Conservation (phyloP, 345 rosid genomes). For the Corchorus olitorius region DNA sequence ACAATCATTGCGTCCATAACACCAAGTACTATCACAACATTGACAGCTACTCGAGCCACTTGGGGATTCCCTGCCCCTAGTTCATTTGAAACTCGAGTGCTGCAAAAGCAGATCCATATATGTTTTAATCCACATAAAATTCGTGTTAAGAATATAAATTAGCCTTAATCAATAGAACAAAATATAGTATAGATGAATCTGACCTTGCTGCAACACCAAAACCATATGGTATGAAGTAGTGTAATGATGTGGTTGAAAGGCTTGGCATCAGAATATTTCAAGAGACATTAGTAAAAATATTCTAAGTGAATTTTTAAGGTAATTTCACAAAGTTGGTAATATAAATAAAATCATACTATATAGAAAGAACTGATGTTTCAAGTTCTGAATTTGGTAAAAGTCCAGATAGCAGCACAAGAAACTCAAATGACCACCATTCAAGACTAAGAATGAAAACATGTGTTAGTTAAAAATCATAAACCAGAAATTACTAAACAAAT, state of each 20-base stretch:
- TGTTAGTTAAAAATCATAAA: neutral
- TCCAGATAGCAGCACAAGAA: conserved; percentile 49
- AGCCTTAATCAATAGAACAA: no score
- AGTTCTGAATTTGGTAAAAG: conserved; percentile 53
- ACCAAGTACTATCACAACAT: conserved; percentile 24
- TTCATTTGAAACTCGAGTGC: conserved; percentile 57
- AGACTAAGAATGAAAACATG: conserved; percentile 33
- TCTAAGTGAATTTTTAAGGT: neutral
- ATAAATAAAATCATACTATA: conserved; percentile 35
- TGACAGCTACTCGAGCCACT: conserved; percentile 34
- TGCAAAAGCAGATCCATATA: conserved; percentile 19
- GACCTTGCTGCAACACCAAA: conserved; percentile 63
- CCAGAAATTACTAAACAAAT: neutral
- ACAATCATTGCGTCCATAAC: conserved; percentile 27
- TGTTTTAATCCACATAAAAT: neutral
- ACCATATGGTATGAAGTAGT: conserved; percentile 43
- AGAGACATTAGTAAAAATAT: neutral
- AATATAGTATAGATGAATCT: neutral
- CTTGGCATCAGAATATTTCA: conserved; percentile 28
- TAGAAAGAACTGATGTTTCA: conserved; percentile 58
- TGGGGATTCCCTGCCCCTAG: conserved; percentile 48
- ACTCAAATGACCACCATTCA: conserved; percentile 62
- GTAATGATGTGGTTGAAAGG: conserved; percentile 43
- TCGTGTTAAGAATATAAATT: neutral
- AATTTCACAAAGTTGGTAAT: neutral